A percentile compares a stretch with the other conserved stretches of the same genome.
phyloP scores from a whole-genome alignment of 345 rosid genomes.

The Barbarea vulgaris region DNA sequence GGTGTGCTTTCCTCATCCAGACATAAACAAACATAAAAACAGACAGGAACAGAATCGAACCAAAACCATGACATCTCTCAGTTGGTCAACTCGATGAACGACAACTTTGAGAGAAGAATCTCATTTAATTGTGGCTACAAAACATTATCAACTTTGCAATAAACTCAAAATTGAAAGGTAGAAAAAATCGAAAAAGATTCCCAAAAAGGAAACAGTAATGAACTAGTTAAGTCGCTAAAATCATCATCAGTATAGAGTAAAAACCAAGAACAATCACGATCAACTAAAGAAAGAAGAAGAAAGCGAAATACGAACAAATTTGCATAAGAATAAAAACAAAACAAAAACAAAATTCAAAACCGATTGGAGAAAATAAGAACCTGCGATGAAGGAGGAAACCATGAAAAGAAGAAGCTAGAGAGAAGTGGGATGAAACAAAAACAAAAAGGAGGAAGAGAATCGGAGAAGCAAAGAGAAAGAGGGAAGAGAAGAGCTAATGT shows the following conservation, averaged over 20 bases:
- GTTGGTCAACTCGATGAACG: slow-evolving; percentile 37
- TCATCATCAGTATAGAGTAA: slow-evolving; percentile 12
- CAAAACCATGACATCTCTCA: neutral
- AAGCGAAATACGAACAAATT: neutral
- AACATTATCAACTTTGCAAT: slow-evolving; percentile 15
- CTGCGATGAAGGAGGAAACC: slow-evolving; percentile 39
- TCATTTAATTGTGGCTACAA: neutral
- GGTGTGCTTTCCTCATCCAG: slow-evolving; percentile 2
- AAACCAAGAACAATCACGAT: slow-evolving; percentile 28
- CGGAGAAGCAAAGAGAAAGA: slow-evolving; percentile 35
- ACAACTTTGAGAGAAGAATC: neutral
- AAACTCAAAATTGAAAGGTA: slow-evolving; percentile 30
- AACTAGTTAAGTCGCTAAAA: neutral
- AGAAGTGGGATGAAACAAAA: slow-evolving; percentile 25
- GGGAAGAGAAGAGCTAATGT: slow-evolving; percentile 43
- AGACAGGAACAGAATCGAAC: slow-evolving; percentile 12
- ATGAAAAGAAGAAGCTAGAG: slow-evolving; percentile 17
- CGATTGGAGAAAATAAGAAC: slow-evolving; percentile 23
- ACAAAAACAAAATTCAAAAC: neutral
- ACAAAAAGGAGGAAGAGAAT: slow-evolving; percentile 25
- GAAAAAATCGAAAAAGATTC: neutral
- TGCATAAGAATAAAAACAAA: neutral
- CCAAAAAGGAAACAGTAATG: neutral
- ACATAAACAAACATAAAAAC: slow-evolving; percentile 16
- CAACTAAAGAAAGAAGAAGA: slow-evolving; percentile 11